Conservation (phyloP, 495 filamentous ascomycete species). For the Stereocaulon alpinum region DNA sequence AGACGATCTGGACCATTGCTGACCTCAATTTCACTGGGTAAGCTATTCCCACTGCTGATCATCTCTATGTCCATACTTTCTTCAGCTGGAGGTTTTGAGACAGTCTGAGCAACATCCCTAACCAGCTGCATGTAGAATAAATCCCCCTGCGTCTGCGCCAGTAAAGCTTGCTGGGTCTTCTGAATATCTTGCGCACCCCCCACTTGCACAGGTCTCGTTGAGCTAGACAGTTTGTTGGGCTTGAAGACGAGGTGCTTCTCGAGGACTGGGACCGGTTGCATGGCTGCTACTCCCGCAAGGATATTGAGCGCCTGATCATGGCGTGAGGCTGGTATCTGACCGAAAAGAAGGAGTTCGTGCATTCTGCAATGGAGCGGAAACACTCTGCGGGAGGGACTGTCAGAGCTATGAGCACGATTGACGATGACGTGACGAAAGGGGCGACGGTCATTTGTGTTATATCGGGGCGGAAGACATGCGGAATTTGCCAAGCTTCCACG, state of each 20-base stretch:
- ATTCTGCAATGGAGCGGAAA: conserved; percentile 19
- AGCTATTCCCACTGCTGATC: conserved; percentile 1
- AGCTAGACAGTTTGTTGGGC: conserved; percentile 36
- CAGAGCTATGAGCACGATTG: too few species aligned
- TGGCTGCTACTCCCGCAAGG: conserved; percentile 55
- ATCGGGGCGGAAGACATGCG: background rate
- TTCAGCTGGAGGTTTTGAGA: background rate
- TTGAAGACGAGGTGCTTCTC: conserved; percentile 59
- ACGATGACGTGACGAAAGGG: too few species aligned
- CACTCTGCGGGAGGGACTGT: too few species aligned
- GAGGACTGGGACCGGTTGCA: conserved; percentile 49
- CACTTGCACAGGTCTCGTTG: conserved; percentile 26
- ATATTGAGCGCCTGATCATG: conserved; percentile 54
- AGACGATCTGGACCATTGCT: background rate
- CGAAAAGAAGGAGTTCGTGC: conserved; percentile 46
- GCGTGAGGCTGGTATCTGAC: conserved; percentile 34
- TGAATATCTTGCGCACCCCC: conserved; percentile 35
- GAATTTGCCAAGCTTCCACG: too few species aligned
- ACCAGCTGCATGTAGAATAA: conserved; percentile 44
- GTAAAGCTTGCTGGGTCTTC: conserved; percentile 32
- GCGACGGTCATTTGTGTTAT: background rate
- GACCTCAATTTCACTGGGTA: background rate
- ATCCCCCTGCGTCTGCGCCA: conserved; percentile 39
- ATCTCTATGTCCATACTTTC: background rate
- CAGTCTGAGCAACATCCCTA: conserved; percentile 19